A percentile compares a stretch with the other conserved stretches of the same genome.
Evolutionary conservation across 306 rosid species (phyloP).

Genomic region (Citrullus amarus): DNA sequence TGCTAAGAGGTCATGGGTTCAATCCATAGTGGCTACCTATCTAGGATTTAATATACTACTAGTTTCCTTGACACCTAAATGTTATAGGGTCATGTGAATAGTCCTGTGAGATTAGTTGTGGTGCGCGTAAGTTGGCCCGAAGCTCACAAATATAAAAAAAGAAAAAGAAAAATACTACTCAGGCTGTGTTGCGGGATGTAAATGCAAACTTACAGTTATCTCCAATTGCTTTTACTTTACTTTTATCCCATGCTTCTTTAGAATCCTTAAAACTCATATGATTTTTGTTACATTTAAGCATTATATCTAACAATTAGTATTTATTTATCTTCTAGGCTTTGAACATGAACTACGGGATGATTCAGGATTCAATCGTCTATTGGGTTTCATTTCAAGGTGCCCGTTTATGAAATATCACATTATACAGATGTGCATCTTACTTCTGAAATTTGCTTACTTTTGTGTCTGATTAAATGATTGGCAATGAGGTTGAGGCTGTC

Average conservation of each 20-base stretch:
- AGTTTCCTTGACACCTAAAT: too few relatives aligned
- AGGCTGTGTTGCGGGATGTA: not conserved
- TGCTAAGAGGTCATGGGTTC: not conserved
- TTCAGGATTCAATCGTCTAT: slow-evolving; percentile 63
- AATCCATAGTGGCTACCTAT: too few relatives aligned
- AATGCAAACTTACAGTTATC: not conserved
- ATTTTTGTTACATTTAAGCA: slow-evolving; percentile 7
- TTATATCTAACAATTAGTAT: slow-evolving; percentile 2
- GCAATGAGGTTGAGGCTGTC: not conserved
- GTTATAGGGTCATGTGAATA: too few relatives aligned
- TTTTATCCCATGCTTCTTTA: not conserved
- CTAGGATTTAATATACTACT: too few relatives aligned
- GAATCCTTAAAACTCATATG: not conserved
- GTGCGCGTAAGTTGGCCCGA: too few relatives aligned
- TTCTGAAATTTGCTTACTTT: not conserved
- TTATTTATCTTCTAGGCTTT: slow-evolving; percentile 32
- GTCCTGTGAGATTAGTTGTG: too few relatives aligned
- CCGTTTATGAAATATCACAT: not conserved
- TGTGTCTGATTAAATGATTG: not conserved
- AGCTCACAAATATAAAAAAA: too few relatives aligned
- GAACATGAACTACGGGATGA: slow-evolving; percentile 75
- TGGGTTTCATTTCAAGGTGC: slow-evolving; percentile 89
- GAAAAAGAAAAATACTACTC: not conserved
- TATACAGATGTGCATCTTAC: not conserved
- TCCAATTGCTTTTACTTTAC: not conserved